phyloP scores from a whole-genome alignment of 1,139 yeast genomes.

The Oligophagozyma castellii region DNA sequence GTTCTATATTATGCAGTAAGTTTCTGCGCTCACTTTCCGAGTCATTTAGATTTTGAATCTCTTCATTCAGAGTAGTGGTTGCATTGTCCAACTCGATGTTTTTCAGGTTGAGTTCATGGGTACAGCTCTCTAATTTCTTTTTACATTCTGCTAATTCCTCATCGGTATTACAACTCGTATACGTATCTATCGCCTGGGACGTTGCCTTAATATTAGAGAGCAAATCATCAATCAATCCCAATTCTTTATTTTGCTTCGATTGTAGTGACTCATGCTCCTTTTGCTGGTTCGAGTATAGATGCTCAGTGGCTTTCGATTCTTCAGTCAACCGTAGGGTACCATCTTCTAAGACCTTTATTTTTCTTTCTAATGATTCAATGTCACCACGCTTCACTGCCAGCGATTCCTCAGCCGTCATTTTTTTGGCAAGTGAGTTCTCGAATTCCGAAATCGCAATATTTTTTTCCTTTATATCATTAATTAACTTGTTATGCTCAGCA shows the following conservation, averaged over 20 bases:
- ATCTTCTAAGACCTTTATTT: not conserved
- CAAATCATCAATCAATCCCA: not conserved
- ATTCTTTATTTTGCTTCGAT: slow-evolving; percentile 1
- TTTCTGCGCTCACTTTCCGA: slow-evolving; percentile 40
- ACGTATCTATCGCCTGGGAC: not conserved
- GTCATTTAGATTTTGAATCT: slow-evolving; percentile 31
- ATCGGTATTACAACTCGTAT: not conserved
- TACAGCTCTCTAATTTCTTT: slow-evolving; percentile 7
- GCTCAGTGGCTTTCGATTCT: not conserved
- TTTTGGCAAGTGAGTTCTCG: slow-evolving; percentile 37
- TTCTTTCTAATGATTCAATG: slow-evolving; percentile 30
- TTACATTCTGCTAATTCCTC: slow-evolving; percentile 8
- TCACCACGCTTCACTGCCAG: slow-evolving; percentile 26
- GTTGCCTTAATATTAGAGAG: slow-evolving; percentile 1
- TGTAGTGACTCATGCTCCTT: slow-evolving; percentile 1
- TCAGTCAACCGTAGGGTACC: not conserved
- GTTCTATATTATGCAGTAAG: slow-evolving; percentile 41
- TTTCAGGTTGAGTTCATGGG: slow-evolving; percentile 9
- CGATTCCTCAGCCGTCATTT: slow-evolving; percentile 25
- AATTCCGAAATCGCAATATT: slow-evolving; percentile 41
- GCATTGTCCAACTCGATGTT: slow-evolving; percentile 12
- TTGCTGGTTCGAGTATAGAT: not conserved
- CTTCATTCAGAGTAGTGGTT: slow-evolving; percentile 11
- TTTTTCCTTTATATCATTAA: slow-evolving; percentile 43
- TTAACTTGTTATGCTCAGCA: slow-evolving; percentile 36